A percentile compares a stretch with the other conserved stretches of the same genome.
These are phyloP conservation scores for Pythium sp. DNA, from an alignment of 352 stramenopile species.

Conservation along the genomic window DNA sequence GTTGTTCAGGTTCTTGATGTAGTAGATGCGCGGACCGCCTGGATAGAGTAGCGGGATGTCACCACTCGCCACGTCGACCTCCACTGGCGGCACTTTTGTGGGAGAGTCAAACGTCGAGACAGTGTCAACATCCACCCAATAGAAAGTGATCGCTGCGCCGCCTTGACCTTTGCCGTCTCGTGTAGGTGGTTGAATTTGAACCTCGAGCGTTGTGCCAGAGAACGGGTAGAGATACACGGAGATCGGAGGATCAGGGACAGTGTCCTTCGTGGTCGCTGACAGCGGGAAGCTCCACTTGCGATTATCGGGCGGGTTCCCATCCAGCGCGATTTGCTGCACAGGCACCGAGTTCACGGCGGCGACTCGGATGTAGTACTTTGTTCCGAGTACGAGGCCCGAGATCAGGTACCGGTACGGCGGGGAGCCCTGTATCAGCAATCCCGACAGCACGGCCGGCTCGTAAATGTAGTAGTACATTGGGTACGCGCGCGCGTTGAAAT, in stretches of 20 bases:
- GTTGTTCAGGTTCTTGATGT: constrained; percentile 61
- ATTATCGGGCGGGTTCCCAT: constrained; percentile 82
- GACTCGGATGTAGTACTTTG: constrained; percentile 91
- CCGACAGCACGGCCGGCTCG: constrained; percentile 44
- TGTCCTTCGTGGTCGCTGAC: constrained; percentile 75
- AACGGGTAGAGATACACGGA: constrained; percentile 58
- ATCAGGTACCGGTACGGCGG: constrained; percentile 85
- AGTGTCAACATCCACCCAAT: constrained; percentile 69
- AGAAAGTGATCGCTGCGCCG: constrained; percentile 44
- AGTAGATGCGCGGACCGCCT: constrained; percentile 63
- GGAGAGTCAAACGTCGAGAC: constrained; percentile 71
- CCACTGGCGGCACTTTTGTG: constrained; percentile 39
- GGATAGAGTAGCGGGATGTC: constrained; percentile 56
- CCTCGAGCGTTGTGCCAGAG: constrained; percentile 54
- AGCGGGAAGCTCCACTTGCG: constrained; percentile 88
- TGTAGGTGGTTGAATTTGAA: constrained; percentile 73
- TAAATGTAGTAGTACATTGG: constrained; percentile 65
- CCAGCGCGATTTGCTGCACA: constrained; percentile 79
- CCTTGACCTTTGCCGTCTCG: constrained; percentile 56
- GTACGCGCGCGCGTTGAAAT: constrained; percentile 48
- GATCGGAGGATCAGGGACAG: constrained; percentile 70
- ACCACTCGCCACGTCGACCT: constrained; percentile 24
- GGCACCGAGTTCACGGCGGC: constrained; percentile 89
- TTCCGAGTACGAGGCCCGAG: constrained; percentile 49
- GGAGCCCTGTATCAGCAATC: constrained; percentile 58